Evolutionary conservation across 2,329 filamentous ascomycete genomes (phyloP), one percentile per base, ranked within the genome.

Genomic region (Ophiostoma triangulosporum): DNA sequence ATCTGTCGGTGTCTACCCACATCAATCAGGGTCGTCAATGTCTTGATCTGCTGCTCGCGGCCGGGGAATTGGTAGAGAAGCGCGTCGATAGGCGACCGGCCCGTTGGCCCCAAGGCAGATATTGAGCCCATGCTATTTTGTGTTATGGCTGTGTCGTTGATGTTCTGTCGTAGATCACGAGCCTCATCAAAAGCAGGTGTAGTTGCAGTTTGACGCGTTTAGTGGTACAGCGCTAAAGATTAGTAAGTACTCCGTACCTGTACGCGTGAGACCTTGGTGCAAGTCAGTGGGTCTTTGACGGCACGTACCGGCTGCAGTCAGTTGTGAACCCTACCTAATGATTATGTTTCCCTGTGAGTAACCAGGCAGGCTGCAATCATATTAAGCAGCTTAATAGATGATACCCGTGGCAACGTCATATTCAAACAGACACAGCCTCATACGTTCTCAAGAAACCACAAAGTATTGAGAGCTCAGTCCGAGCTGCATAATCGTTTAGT

Each of bases 1-100:
- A n/a, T 22, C 24, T 17, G n/a, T n/a, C n/a, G n/a, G 12, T 17
- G 6, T 32, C 48, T n/a, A 62, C 70, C 57, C 67, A 76, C 75
- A 61, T 72, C 66, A 26, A 82, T 61, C 4, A 84, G 70, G 1
- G 76, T 76, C 20, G 75, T 69, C 9, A 84, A 66, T 15, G 77
- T 70, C n/a, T 73, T 72, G 54, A 81, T 80, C 64, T 83, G 80
- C 49, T 70, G 65, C 48, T 79, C 75, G 53, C 80, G 73, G 56
- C 77, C 78, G 7, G 78, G 79, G 57, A 77, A 82, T 17, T 60
- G 66, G 46, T 73, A 64, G 29, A 69, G 61, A 6, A 82, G 61
- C 9, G 32, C 26, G 8, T 31, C 36, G 17, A 20, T 8, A 4
- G 40, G n/a, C 17, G 43, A n/a, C 43, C 6, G 43, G 3, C 15